Percentiles rank a stretch among this genome's conserved stretches.
Evolutionary conservation across 176 grass and related monocot genomes (phyloP).

Genomic region (Otatea glauca): DNA sequence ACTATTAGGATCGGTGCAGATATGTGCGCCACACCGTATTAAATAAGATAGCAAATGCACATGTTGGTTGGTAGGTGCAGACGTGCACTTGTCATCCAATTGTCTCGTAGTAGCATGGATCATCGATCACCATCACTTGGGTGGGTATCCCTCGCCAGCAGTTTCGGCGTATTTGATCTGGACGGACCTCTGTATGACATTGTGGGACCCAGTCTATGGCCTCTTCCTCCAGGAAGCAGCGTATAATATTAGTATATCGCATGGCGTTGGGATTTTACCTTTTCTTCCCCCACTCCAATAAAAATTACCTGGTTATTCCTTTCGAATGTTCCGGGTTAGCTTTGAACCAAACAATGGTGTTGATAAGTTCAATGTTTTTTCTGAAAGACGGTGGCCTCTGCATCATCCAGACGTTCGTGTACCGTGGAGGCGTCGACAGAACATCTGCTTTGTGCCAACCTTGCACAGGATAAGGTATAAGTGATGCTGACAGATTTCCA

Average conservation of each 20-base stretch:
- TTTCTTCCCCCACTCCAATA: background rate
- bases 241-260: background rate
- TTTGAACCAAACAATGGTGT: background rate
- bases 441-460: slow-evolving; percentile 15
- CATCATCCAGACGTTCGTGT: no score
- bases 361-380: background rate
- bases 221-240: background rate
- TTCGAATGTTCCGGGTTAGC: background rate
- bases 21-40: slow-evolving; percentile 7
- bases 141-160: background rate
- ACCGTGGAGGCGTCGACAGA: no score
- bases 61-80: background rate
- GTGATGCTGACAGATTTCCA: background rate
- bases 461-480: background rate
- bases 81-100: background rate
- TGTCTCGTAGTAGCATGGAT: background rate
- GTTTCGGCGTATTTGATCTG: slow-evolving; percentile 10
- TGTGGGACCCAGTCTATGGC: background rate
- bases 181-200: background rate
- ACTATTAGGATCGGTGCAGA: no score
- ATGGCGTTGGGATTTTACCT: background rate
- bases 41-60: background rate
- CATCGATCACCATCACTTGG: background rate
- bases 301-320: background rate
- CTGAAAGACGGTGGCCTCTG: no score